Evolutionary conservation across 345 rosid genomes (phyloP), one percentile per base, ranked within the genome.

Genomic region (Balakata baccata): DNA sequence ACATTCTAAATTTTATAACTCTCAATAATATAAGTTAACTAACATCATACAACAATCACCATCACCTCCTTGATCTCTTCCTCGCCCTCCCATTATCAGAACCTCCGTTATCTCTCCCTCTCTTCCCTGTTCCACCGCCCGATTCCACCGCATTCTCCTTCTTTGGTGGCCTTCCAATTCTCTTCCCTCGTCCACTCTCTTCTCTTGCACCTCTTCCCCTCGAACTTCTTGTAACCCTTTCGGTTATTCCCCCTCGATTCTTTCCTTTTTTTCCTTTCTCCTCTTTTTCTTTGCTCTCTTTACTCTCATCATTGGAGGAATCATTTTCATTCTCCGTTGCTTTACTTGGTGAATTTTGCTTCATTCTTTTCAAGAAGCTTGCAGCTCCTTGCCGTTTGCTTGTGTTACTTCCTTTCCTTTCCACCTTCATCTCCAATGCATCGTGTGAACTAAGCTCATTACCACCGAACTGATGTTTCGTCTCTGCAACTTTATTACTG

Each of bases 381-480:
- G 90, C 88, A 2, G 79, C 88, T 6, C 85, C 84, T 79, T 74
- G 78, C 74, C 64, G 85, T 71, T 87, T 87, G 76, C 58, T 83
- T 12, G 57, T 64, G 25, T 65, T 34, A 38, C 49, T 80, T 59
- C 79, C 86, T 69, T 74, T 87, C 79, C 72, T 79, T 23, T 79
- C 85, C 46, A 64, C 52, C 68, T 83, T 87, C 66, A 62, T 49
- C 73, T 74, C 85, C 58, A 74, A 8, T 6, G 75, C 68, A 14
- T 85, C 90, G 47, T 85, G 88, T 8, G 88, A 87, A 41, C 90
- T 85, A 22, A 85, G 81, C 80, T 84, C 90, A 63, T 87, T 85
- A 7, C 82, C 84, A 3, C 90, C 88, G 34, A 70, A 79, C 23
- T 65, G 75, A 59, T 77, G 88, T 70, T 78, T 74, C 13, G 41